Conservation (phyloP, 106 monocot genomes). For the Dendrobium chrysotoxum region DNA sequence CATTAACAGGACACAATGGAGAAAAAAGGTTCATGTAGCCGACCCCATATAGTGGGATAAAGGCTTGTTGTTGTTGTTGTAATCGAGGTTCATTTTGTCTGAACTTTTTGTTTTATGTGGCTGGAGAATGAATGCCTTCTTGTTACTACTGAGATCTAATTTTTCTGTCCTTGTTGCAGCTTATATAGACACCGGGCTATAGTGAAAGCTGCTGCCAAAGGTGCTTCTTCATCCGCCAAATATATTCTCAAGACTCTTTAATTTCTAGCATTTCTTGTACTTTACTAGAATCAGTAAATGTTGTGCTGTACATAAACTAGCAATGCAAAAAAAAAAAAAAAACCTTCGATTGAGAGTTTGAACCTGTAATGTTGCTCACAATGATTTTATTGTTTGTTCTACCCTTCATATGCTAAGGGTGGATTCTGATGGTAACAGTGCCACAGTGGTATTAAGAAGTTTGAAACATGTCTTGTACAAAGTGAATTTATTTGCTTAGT, state of each 20-base stretch:
- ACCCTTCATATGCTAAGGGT: too few relatives aligned
- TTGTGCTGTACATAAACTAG: not conserved
- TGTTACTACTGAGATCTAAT: not conserved
- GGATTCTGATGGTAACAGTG: too few relatives aligned
- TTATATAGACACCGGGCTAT: conserved; percentile 51
- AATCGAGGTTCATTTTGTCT: not conserved
- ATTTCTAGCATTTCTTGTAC: not conserved
- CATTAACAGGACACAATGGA: too few relatives aligned
- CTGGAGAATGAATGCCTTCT: not conserved
- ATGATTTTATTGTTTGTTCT: not conserved
- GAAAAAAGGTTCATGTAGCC: too few relatives aligned
- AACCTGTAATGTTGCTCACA: not conserved
- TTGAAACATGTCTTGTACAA: too few relatives aligned
- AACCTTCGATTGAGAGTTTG: not conserved
- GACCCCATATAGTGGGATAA: too few relatives aligned
- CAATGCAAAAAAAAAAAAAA: not conserved
- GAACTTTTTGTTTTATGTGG: not conserved
- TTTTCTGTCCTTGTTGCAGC: conserved; percentile 19
- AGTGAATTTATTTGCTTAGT: too few relatives aligned
- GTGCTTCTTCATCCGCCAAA: conserved; percentile 38
- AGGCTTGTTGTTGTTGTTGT: too few relatives aligned
- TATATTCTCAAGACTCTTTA: conserved; percentile 52
- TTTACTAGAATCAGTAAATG: not conserved
- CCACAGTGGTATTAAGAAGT: too few relatives aligned
- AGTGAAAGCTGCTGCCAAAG: conserved; percentile 60